Evolutionary conservation across 352 stramenopile genomes (phyloP), one percentile per base, ranked within the genome.

Genomic region (Globisporangium iwayamae): DNA sequence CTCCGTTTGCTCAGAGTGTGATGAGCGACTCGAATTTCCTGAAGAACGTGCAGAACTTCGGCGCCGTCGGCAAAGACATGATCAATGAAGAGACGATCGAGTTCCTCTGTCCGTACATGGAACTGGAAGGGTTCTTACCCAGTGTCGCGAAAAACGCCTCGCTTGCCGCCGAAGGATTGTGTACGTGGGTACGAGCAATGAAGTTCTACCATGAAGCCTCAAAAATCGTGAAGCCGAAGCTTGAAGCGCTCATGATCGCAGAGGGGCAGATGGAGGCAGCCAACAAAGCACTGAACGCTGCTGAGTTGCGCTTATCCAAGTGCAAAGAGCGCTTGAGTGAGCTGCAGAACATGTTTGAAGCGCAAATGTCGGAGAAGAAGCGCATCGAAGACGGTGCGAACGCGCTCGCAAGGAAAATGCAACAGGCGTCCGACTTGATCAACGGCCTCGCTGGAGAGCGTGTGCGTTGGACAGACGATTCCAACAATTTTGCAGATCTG

Each of bases 51-150:
- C 84, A 98, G 67, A 97, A 89, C 38, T 99, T 99, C 71, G 96
- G 94, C 48, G 89, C 90, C 0, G 87, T 96, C 32, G 96, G 96
- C 28, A 99, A 99, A 63, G 96, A 99, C 74, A 84, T 97, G 70
- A 99, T 99, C 77, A 99, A 99, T 63, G 96, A 99, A 76, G 97
- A 99, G 69, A 99, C 96, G 2, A 98, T 99, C 62, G 97, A 99
- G 75, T 90, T 99, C 16, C 82, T 99, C 18, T 87, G 80, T 22
- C 94, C 95, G 4, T 99, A 99, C 77, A 92, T 99, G 71, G 94
- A 99, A n/a, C 78, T 99, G 0, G 93, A 99, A 67, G 89, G 95
- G 5, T 99, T 99, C 72, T 88, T 96, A 28, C 87, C 96, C 0
- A 87, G 83, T 14, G 95, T 99, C 6, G 97, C 97, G 22, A 99